Evolutionary conservation across 352 stramenopile genomes (phyloP), one percentile per base, ranked within the genome.

Genomic region (Phytophthora crassamura): DNA sequence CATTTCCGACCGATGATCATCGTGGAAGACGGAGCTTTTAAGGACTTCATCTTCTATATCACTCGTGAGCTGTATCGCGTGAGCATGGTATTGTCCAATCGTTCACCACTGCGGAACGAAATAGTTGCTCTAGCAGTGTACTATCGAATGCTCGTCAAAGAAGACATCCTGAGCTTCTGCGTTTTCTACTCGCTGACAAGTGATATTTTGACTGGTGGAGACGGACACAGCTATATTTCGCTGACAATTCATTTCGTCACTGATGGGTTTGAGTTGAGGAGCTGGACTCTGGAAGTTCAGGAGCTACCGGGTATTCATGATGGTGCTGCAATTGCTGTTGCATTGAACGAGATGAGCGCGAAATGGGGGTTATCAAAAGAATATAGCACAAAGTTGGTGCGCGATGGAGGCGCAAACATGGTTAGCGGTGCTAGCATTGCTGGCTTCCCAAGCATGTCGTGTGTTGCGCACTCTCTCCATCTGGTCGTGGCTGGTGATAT

Each of bases 121-220:
- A n/a, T n/a, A n/a, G n/a, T n/a, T n/a, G n/a, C n/a, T n/a, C n/a
- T n/a, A n/a, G n/a, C n/a, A n/a, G n/a, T n/a, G n/a, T n/a, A n/a
- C n/a, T n/a, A n/a, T n/a, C n/a, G n/a, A n/a, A 41, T 16, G 12
- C n/a, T 20, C 9, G 25, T 65, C 12, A 34, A 35, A 46, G 32
- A 45, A 9, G 46, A 28, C 25, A 65, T 58, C 49, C 3, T 15
- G 3, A 7, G 9, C 14, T 33, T 5, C 32, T 67, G 59, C 35
- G 1, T 18, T 4, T 67, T 51, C 18, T 67, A 34, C 25, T 68
- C 59, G 2, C 7, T 57, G 3, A 61, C 50, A 7, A 52, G 41
- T 38, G 59, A 67, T 42, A 67, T 57, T 4, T 67, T 34, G 59
- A 67, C 49, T 42, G 33, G 20, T 2, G 2, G 59, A n/a, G 33